These are phyloP conservation scores for Phaeodactylum tricornutum DNA, from an alignment of 108 stramenopile species.

Conservation along the genomic window DNA sequence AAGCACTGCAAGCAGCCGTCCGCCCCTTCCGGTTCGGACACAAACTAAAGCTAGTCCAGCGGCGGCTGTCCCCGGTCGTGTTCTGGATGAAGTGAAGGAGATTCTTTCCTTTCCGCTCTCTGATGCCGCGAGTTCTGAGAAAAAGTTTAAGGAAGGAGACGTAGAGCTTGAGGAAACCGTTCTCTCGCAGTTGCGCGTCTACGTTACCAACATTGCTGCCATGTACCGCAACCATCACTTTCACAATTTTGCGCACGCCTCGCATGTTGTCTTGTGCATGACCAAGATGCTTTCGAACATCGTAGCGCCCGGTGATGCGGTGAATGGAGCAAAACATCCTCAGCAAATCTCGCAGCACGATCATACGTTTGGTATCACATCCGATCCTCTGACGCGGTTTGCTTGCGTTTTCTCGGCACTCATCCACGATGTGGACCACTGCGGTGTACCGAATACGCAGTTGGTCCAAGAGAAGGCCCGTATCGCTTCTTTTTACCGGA, in stretches of 20 bases:
- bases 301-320: neutral
- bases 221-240: neutral
- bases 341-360: no score
- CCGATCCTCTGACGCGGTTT: neutral
- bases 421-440: constrained; percentile 6
- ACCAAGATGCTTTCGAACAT: constrained; percentile 5
- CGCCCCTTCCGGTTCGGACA: no score
- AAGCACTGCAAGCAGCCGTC: no score
- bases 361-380: neutral
- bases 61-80: no score
- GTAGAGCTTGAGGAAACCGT: neutral
- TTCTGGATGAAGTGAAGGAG: constrained; percentile 15
- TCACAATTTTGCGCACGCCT: constrained; percentile 11
- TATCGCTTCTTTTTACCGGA: neutral
- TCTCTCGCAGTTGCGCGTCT: neutral
- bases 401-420: neutral
- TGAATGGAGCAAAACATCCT: no score
- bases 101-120: constrained; percentile 14
- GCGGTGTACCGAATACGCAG: neutral
- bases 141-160: no score
- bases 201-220: neutral
- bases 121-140: no score
- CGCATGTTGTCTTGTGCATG: constrained; percentile 4
- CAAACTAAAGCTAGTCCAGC: no score
- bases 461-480: neutral